Base-by-base conservation (phyloP, 805 yeast species). In the Candida arabinofermentans region DNA sequence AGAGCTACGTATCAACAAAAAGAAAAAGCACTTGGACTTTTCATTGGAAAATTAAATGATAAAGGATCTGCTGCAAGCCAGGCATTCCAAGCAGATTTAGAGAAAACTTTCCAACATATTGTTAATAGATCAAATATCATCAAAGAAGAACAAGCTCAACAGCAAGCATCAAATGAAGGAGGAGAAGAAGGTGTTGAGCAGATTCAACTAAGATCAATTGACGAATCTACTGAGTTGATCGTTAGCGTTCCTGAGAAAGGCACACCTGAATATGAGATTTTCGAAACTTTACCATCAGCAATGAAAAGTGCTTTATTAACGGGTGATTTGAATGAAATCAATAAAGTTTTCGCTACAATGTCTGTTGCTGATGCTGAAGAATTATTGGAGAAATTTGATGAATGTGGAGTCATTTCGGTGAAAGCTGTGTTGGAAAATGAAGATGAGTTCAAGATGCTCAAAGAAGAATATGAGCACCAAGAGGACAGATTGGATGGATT, bases 121-220 rank as follows among this genome's bases (percentile, higher is more conserved):
- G 74, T 75, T 47, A 65, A 61, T 19, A 77, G 99, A 59, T 88
- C 96, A 58, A 73, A 79, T 56, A 63, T 87, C 3, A 71, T 93
- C 42, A 62, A 71, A 35, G 62, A 70, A 38, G 86, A 85, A 53
- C 69, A 70, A 29, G 61, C 5, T 39, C 46, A 32, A 49, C 46
- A 6, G 21, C 19, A 1, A 9, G 16, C 18, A 33, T 9, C n/a
- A 9, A 61, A 58, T 10, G 68, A 61, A 19, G 74, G 61, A 27
- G 68, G 62, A 23, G 76, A 62, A 30, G 90, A 79, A 35, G 72
- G 63, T n/a, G 91, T 81, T 38, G 91, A 82, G 43, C 80, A 83
- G 46, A 89, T 91, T 50, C 99, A 91, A 65, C 71, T 91, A 58
- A 86, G 86, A 57, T 79, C 96, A 0, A 74, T 90, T 44, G 98